A percentile compares a stretch with the other conserved stretches of the same genome.
These are phyloP conservation scores for Prunus fruticosa DNA, from an alignment of 306 rosid genomes.

Conservation along the genomic window DNA sequence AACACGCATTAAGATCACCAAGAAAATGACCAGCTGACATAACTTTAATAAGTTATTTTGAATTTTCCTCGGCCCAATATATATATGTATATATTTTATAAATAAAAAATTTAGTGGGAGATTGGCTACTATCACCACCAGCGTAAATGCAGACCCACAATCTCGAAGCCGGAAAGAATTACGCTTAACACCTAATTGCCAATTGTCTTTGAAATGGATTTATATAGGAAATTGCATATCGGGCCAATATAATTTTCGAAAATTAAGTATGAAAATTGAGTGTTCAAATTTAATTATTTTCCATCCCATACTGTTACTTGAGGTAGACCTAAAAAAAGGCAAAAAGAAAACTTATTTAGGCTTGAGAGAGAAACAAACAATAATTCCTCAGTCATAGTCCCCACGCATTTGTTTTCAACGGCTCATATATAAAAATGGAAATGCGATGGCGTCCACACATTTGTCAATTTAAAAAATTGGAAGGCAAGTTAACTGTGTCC, in stretches of 20 bases:
- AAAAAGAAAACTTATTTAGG: neutral
- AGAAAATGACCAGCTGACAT: too few species aligned
- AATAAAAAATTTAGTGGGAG: too few species aligned
- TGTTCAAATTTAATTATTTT: neutral
- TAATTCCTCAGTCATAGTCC: neutral
- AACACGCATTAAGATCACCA: too few species aligned
- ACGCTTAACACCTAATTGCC: too few species aligned
- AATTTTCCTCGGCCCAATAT: too few species aligned
- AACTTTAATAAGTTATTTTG: too few species aligned
- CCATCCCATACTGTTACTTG: neutral
- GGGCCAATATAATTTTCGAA: neutral
- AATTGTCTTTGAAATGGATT: fast-evolving
- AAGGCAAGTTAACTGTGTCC: neutral
- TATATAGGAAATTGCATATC: too few species aligned
- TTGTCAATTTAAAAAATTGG: neutral
- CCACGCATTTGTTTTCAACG: neutral
- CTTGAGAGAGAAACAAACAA: neutral
- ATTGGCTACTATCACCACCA: too few species aligned
- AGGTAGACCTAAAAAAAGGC: neutral
- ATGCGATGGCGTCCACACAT: neutral
- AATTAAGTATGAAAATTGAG: neutral
- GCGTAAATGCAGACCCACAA: fast-evolving
- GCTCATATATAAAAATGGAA: neutral
- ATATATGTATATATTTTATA: too few species aligned
- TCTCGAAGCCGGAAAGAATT: fast-evolving